Evolutionary conservation across 2,329 filamentous ascomycete genomes (phyloP), one percentile per base, ranked within the genome.

Genomic region (Fonsecaea multimorphosa): DNA sequence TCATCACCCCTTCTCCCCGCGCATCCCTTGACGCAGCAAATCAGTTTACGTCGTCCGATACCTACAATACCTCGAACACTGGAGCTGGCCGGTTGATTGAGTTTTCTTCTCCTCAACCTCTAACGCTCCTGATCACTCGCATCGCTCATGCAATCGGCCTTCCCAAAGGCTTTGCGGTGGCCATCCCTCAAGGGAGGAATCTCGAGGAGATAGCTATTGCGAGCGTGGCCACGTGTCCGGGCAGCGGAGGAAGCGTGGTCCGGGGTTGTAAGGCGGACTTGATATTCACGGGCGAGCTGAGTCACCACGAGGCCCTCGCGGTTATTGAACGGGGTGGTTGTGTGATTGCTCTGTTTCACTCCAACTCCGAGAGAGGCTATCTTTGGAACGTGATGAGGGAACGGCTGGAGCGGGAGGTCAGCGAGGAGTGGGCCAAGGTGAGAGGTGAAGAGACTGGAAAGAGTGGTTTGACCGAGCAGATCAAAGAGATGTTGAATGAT

Each of bases 201-300:
- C 78, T 87, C 7, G 78, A 83, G 34, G 80, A 84, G 36, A 83
- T 89, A 44, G 75, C 76, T 34, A 88, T 97, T 63, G 80, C 80
- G 16, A 90, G 86, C 54, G 88, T 97, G 9, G 93, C 90, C 4
- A 91, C 97, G 40, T 98, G 94, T 73, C 94, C 95, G 0, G 95
- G 95, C 1, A 95, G 91, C 6, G 95, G 95, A 0, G 90, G 89
- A 1, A 87, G 89, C 44, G 84, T 83, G 0, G 73, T 98, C 22
- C 70, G 72, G 1, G 68, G 73, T 1, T 74, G 79, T 46, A 81
- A 88, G 2, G 81, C 86, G 49, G 92, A 97, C 74, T 78, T 98
- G 44, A 79, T 96, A 3, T 91, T 99, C 72, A 98, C 92, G 0
- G 95, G 95, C 1, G 95, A 99, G 80, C 86, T 98, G 83, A 91